Conservation (phyloP, 352 stramenopile species). For the Peronosclerospora sorghi region DNA sequence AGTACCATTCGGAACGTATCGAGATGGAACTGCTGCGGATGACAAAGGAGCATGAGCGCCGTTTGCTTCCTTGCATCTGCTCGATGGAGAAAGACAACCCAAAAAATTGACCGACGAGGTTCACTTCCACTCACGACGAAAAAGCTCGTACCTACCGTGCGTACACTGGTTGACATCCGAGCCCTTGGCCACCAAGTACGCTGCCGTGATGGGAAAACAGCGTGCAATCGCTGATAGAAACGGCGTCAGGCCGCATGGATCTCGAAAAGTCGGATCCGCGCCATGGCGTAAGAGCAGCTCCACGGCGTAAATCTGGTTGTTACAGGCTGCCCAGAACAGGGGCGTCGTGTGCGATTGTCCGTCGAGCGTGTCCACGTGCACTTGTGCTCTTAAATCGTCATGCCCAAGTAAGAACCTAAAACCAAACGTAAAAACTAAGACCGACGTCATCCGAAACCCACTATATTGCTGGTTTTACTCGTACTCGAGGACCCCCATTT, state of each 20-base stretch:
- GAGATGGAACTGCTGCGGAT: constrained; percentile 63
- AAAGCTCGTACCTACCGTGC: constrained; percentile 17
- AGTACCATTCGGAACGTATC: constrained; percentile 76
- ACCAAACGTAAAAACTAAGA: not conserved
- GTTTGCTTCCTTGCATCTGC: constrained; percentile 28
- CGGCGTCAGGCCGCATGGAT: constrained; percentile 40
- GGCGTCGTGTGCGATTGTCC: constrained; percentile 54
- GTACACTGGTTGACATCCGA: constrained; percentile 47
- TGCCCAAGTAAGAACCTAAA: constrained; percentile 49
- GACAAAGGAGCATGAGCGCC: constrained; percentile 61
- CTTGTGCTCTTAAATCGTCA: constrained; percentile 14
- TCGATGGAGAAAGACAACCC: not conserved
- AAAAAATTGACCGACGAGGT: not conserved
- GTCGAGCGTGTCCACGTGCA: constrained; percentile 41
- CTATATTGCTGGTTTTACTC: not conserved
- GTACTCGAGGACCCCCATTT: constrained; percentile 67
- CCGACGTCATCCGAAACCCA: not conserved
- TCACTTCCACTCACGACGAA: not conserved
- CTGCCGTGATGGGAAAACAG: constrained; percentile 64
- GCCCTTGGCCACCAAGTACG: constrained; percentile 71
- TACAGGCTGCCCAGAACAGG: constrained; percentile 59
- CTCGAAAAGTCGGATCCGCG: constrained; percentile 38
- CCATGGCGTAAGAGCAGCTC: constrained; percentile 55
- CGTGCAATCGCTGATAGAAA: constrained; percentile 63
- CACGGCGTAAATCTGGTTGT: constrained; percentile 76